Evolutionary conservation across 805 yeast species (phyloP), one percentile per base, ranked within the genome.

Genomic region (Limtongia smithiae): DNA sequence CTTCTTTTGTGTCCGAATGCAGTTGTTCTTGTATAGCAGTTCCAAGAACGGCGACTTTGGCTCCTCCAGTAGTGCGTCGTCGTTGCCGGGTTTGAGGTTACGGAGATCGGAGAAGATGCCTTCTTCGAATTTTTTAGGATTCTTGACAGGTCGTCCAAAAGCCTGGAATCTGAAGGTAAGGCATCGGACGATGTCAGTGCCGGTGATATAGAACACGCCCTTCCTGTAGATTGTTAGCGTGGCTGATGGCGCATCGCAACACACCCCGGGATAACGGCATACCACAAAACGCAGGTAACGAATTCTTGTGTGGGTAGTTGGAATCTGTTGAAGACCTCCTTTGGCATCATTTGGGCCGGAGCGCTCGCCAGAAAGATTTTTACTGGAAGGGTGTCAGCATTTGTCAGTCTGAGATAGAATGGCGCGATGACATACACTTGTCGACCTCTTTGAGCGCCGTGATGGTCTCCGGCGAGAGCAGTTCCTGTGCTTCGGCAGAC

Each of bases 111-210:
- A 84, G 60, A 93, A 91, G 24, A 91, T 82, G 18, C 97, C 97
- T 69, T 91, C 98, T 71, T 91, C 97, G 64, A 91, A 91, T 69
- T 93, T 91, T 69, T 93, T 90, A 60, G 95, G 74, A 66, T 93
- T 96, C 17, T 78, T 66, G 21, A 93, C 81, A 52, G 78, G 78
- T 54, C 97, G 75, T 0, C 98, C 98, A 71, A 91, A 86, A 59
- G 88, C 89, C 60, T 83, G 83, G 70, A 91, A 85, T 58, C 91
- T 80, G 67, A 85, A 93, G 15, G 89, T 84, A 43, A 91, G 79
- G 66, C 96, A 87, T 50, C 96, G 80, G 40, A 93, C 96, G 50
- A 91, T 90, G 71, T 93, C 97, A 0, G 97, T 91, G 2, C 97
- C 97, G 0, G 97, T 91, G 41, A 91, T 78, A 68, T 85, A 90